phyloP scores from a whole-genome alignment of 768 basidiomycete species.

The Rhizopogon sp. region DNA sequence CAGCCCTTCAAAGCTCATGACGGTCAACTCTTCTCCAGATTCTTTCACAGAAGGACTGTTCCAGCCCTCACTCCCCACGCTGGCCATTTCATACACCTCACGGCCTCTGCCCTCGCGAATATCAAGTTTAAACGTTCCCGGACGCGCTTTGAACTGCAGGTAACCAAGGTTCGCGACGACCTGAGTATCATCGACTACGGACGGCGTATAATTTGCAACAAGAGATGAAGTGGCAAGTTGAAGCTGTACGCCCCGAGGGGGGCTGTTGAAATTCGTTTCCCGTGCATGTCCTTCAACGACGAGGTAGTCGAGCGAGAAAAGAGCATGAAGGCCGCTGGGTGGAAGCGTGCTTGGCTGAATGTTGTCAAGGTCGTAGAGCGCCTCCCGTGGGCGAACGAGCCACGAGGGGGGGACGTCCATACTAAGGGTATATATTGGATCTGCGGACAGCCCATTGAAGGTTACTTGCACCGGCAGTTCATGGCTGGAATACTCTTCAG shows the following conservation, averaged over 20 bases:
- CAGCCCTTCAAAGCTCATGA: constrained; percentile 88
- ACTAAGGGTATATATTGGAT: constrained; percentile 90
- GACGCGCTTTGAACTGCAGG: constrained; percentile 90
- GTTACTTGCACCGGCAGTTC: constrained; percentile 53
- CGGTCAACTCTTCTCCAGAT: constrained; percentile 68
- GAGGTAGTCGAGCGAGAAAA: constrained; percentile 87
- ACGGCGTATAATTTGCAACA: constrained; percentile 29
- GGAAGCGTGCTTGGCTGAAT: constrained; percentile 74
- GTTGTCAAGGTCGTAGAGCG: constrained; percentile 93
- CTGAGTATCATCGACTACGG: constrained; percentile 74
- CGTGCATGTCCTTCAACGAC: constrained; percentile 94
- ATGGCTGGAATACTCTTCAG: constrained; percentile 31
- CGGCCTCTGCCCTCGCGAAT: constrained; percentile 80
- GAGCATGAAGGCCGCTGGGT: constrained; percentile 60
- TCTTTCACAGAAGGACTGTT: constrained; percentile 65
- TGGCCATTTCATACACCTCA: constrained; percentile 78
- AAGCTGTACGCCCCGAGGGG: constrained; percentile 89
- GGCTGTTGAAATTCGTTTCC: constrained; percentile 54
- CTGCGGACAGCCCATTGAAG: constrained; percentile 72
- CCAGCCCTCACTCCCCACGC: constrained; percentile 88
- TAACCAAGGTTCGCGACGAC: constrained; percentile 96
- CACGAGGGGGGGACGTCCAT: constrained; percentile 91
- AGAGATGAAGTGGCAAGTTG: constrained; percentile 55
- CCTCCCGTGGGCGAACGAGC: constrained; percentile 88
- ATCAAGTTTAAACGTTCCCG: constrained; percentile 79